Evolutionary conservation across 495 filamentous ascomycete species (phyloP).

Genomic region (Hypoxylon lienhwacheense): DNA sequence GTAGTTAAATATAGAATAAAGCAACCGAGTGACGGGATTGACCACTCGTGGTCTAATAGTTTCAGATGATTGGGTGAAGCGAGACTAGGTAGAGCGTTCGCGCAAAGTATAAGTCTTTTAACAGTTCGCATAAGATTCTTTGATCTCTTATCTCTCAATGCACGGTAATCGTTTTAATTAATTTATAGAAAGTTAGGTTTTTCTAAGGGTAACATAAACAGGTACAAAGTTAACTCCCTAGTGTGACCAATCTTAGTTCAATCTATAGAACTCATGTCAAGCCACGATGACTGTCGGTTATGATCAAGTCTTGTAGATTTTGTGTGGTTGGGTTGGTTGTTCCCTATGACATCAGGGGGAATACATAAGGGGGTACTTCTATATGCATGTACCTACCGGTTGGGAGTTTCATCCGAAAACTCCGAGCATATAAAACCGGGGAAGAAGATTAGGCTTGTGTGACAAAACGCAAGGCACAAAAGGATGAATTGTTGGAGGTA

Average conservation of each 20-base stretch:
- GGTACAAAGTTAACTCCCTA: too few relatives aligned
- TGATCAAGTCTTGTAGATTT: too few relatives aligned
- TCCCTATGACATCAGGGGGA: constrained; percentile 1
- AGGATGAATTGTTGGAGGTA: too few relatives aligned
- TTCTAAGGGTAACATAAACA: too few relatives aligned
- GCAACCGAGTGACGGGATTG: constrained; percentile 21
- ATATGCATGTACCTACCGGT: background rate
- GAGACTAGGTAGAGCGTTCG: background rate
- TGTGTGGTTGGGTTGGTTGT: background rate
- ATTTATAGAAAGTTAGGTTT: too few relatives aligned
- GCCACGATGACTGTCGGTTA: too few relatives aligned
- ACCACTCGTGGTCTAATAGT: constrained; percentile 32
- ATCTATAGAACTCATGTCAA: too few relatives aligned
- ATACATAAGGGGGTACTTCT: background rate
- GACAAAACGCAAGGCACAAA: background rate
- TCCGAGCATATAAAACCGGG: constrained; percentile 2
- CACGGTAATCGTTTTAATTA: too few relatives aligned
- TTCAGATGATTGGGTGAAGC: constrained; percentile 33
- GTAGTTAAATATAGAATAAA: background rate
- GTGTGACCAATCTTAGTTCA: too few relatives aligned
- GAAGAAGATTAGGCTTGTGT: background rate
- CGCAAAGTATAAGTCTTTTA: too few relatives aligned
- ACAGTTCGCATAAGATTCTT: too few relatives aligned
- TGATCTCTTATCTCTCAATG: too few relatives aligned
- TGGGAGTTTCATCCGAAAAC: background rate